Evolutionary conservation across 768 basidiomycete genomes (phyloP), one percentile per base, ranked within the genome.

Genomic region (Albatrellus ellisii): DNA sequence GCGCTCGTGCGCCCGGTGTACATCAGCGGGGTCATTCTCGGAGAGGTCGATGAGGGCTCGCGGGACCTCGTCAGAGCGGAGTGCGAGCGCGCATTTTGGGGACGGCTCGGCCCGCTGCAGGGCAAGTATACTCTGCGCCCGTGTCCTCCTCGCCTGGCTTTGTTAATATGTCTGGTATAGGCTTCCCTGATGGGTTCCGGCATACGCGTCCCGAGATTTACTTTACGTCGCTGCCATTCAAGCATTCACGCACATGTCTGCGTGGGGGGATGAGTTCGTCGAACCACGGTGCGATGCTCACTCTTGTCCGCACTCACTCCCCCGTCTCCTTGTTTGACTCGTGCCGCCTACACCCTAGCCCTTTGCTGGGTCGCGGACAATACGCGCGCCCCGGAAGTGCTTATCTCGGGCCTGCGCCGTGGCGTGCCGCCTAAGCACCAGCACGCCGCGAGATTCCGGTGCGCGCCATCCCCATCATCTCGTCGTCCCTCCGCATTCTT

Each of bases 401-500:
- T 89, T 35, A 83, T 84, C 48, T 85, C 84, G 46, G 87, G 88
- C 2, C 61, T 78, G n/a, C 79, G 72, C 52, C 76, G 87, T 34
- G 87, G 87, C 2, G 75, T 83, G 1, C 63, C 82, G 9, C 72
- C 79, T 0, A 87, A 83, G 54, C 73, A 84, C 51, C 68, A 80
- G 20, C 64, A 72, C 47, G 68, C 68, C 25, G 60, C 69, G 6
- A 79, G 78, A 56, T 76, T 72, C 29, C 72, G 77, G 86, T 80
- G 43, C 37, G 58, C 43, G 0, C 7, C 17, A 15, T 18, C 9
- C 10, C 29, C 4, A 31, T 31, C 29, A 17, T 7, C 29, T 12
- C 29, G 29, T 2, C 6, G 12, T 31, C 29, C 3, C 17, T 12
- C 29, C 12, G 12, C 29, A 7, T 15, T 22, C 9, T 9, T 17